Evolutionary conservation across 2,329 filamentous ascomycete genomes (phyloP).

Genomic region (Botrytis galanthina): DNA sequence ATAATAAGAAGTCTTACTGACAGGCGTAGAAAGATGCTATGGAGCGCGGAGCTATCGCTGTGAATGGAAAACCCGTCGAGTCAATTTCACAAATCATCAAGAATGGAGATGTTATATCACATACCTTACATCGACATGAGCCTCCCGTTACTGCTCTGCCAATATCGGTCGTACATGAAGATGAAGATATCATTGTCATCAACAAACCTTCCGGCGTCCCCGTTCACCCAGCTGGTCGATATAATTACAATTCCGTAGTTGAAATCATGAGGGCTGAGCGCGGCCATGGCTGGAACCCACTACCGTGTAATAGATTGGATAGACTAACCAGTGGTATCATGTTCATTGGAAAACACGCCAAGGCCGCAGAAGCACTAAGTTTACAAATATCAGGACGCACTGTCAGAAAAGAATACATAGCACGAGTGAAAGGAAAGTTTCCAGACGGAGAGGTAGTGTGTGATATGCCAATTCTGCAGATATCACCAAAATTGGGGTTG

Average conservation of each 20-base stretch:
- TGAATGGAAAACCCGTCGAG: slow-evolving; percentile 72
- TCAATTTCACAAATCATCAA: slow-evolving; percentile 67
- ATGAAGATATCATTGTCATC: slow-evolving; percentile 90
- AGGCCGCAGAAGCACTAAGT: slow-evolving; percentile 74
- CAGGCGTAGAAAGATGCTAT: slow-evolving; percentile 66
- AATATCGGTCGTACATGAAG: slow-evolving; percentile 83
- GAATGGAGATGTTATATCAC: slow-evolving; percentile 88
- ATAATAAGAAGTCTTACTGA: slow-evolving; percentile 28
- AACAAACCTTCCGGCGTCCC: slow-evolving; percentile 95
- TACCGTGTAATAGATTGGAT: slow-evolving; percentile 90
- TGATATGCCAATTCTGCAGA: slow-evolving; percentile 88
- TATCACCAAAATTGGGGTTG: slow-evolving; percentile 90
- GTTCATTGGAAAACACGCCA: slow-evolving; percentile 88
- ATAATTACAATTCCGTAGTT: slow-evolving; percentile 91
- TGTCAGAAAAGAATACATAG: slow-evolving; percentile 93
- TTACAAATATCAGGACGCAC: slow-evolving; percentile 75
- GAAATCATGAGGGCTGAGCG: slow-evolving; percentile 87
- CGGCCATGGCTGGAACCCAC: slow-evolving; percentile 52
- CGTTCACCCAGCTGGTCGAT: slow-evolving; percentile 91
- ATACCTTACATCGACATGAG: slow-evolving; percentile 93
- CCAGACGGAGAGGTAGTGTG: slow-evolving; percentile 89
- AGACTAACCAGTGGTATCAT: slow-evolving; percentile 93
- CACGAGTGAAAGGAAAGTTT: slow-evolving; percentile 86
- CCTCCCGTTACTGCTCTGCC: slow-evolving; percentile 82
- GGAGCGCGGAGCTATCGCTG: slow-evolving; percentile 69